Percentiles rank a stretch among this genome's conserved stretches.
These are phyloP conservation scores for Kwoniella sp. DNA, from an alignment of 768 basidiomycete species.

Conservation along the genomic window DNA sequence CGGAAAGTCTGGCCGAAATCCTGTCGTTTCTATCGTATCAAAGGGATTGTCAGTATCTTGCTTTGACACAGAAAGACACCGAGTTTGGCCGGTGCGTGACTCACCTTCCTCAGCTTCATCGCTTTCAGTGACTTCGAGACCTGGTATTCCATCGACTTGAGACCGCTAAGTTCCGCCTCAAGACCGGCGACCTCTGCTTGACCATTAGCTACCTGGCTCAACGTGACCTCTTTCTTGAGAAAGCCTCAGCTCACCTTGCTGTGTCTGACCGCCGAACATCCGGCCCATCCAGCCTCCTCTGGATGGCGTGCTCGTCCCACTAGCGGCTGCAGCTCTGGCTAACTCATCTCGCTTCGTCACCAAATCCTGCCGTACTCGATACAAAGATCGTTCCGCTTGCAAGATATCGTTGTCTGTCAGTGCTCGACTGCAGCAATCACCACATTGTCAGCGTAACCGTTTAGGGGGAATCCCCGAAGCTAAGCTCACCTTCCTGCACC, in stretches of 20 bases:
- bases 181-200: constrained; percentile 23
- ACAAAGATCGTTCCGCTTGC: constrained; percentile 50
- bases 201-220: too few relatives aligned
- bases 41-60: constrained; percentile 3
- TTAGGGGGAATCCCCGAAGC: too few relatives aligned
- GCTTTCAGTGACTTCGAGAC: constrained; percentile 40
- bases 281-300: constrained; percentile 44
- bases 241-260: constrained; percentile 42
- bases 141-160: constrained; percentile 50
- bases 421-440: constrained; percentile 35
- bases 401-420: constrained; percentile 48
- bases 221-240: too few relatives aligned
- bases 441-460: too few relatives aligned
- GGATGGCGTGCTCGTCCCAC: constrained; percentile 13
- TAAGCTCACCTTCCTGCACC: constrained; percentile 36
- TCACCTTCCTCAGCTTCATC: constrained; percentile 47
- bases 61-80: too few relatives aligned
- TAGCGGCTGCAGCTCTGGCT: constrained; percentile 11
- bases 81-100: too few relatives aligned
- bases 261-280: constrained; percentile 37
- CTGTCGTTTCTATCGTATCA: constrained; percentile 38
- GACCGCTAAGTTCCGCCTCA: constrained; percentile 44
- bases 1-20: constrained; percentile 47
- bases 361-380: constrained; percentile 49
- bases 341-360: constrained; percentile 43